Evolutionary conservation across 2,329 filamentous ascomycete species (phyloP).

Genomic region (Fusarium denticulatum): DNA sequence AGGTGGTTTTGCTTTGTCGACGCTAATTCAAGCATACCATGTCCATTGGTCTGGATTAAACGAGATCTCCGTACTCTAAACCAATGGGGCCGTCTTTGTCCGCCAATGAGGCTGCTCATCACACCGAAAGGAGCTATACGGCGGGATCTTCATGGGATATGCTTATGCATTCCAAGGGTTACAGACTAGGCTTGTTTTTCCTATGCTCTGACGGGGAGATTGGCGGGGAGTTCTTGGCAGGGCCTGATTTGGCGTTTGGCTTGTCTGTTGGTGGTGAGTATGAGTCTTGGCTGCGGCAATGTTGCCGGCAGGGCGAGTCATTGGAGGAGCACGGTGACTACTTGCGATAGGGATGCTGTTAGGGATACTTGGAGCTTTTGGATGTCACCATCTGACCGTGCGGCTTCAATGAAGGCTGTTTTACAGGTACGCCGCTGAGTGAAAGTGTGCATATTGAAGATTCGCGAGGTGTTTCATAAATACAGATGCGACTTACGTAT

Average conservation of each 20-base stretch:
- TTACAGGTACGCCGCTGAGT: too few relatives aligned
- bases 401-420: too few relatives aligned
- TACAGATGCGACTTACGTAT: too few relatives aligned
- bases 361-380: too few relatives aligned
- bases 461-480: too few relatives aligned
- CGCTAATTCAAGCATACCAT: not conserved
- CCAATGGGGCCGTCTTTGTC: not conserved
- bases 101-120: not conserved
- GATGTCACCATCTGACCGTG: too few relatives aligned
- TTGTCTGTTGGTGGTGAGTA: not conserved
- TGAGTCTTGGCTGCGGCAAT: not conserved
- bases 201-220: not conserved
- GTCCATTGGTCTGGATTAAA: not conserved
- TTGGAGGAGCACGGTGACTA: not conserved
- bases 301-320: not conserved
- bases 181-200: not conserved
- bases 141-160: not conserved
- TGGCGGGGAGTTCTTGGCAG: not conserved
- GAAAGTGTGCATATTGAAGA: too few relatives aligned
- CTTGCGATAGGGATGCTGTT: not conserved
- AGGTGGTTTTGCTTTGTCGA: not conserved
- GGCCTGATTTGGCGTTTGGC: not conserved
- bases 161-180: not conserved
- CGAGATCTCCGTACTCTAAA: not conserved
- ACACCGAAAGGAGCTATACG: not conserved